Evolutionary conservation across 139 green algal species (phyloP).

Genomic region (Trebouxia sp.): DNA sequence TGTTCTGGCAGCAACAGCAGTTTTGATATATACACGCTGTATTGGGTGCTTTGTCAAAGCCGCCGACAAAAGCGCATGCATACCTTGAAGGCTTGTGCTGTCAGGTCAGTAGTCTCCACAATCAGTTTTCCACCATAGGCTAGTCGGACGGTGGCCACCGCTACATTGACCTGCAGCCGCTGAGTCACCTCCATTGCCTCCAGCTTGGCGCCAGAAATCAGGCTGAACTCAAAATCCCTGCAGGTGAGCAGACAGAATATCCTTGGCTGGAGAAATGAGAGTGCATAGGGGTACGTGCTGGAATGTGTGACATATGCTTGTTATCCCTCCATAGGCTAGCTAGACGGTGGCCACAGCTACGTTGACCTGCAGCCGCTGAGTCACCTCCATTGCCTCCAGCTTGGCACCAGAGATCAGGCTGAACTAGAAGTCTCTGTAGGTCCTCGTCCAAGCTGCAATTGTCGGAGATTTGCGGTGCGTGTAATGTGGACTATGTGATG

Average conservation of each 20-base stretch:
- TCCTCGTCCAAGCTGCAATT: too few species aligned
- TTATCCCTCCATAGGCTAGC: conserved; percentile 31
- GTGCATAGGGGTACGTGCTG: too few species aligned
- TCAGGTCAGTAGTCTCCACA: conserved; percentile 29
- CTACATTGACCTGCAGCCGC: conserved; percentile 48
- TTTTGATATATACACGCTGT: too few species aligned
- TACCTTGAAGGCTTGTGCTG: conserved; percentile 21
- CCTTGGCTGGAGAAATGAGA: too few species aligned
- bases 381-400: background rate
- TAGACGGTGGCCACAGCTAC: conserved; percentile 22
- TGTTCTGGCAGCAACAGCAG: too few species aligned
- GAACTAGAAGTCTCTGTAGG: conserved; percentile 7
- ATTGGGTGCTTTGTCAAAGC: too few species aligned
- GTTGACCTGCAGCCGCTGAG: conserved; percentile 45
- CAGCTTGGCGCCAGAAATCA: background rate
- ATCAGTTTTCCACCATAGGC: conserved; percentile 38
- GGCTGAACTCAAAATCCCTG: conserved; percentile 14
- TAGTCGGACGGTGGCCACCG: conserved; percentile 11
- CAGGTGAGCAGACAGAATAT: too few species aligned
- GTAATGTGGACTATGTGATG: too few species aligned
- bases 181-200: conserved; percentile 20
- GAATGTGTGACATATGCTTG: too few species aligned
- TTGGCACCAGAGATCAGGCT: background rate
- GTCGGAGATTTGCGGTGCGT: too few species aligned
- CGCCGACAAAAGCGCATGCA: background rate